These are phyloP conservation scores for Aurantiochytrium sp. DNA, from an alignment of 108 stramenopile genomes.

Conservation along the genomic window DNA sequence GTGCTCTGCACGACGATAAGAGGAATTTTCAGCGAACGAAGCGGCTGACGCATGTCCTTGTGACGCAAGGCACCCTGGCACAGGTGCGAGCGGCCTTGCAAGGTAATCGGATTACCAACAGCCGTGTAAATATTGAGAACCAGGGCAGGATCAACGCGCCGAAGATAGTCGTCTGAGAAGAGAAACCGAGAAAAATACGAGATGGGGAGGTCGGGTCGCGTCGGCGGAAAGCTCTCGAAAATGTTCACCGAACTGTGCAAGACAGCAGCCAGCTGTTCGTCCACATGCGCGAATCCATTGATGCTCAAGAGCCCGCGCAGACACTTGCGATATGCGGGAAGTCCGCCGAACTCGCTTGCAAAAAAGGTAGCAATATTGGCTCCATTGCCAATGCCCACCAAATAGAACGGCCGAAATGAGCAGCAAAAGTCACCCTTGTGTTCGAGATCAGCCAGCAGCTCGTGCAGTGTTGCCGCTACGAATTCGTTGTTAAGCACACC, in stretches of 20 bases:
- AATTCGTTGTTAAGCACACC: slow-evolving; percentile 36
- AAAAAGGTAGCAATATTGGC: slow-evolving; percentile 43
- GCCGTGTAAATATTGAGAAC: slow-evolving; percentile 55
- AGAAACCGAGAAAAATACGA: slow-evolving; percentile 46
- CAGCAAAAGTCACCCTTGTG: slow-evolving; percentile 32
- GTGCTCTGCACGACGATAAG: slow-evolving; percentile 39
- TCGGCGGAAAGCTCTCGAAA: slow-evolving; percentile 41
- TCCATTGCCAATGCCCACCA: slow-evolving; percentile 48
- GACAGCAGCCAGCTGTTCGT: slow-evolving; percentile 49
- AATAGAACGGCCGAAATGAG: slow-evolving; percentile 35
- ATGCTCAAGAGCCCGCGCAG: slow-evolving; percentile 38
- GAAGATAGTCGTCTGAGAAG: slow-evolving; percentile 46
- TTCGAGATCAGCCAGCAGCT: slow-evolving; percentile 46
- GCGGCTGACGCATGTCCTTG: slow-evolving; percentile 32
- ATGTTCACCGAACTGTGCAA: slow-evolving; percentile 41
- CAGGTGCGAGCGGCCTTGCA: slow-evolving; percentile 37
- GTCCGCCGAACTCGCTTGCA: slow-evolving; percentile 17
- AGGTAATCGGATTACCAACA: slow-evolving; percentile 47
- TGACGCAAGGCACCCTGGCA: slow-evolving; percentile 31
- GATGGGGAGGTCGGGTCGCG: slow-evolving; percentile 47
- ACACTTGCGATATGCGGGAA: slow-evolving; percentile 23
- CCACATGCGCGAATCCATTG: slow-evolving; percentile 43
- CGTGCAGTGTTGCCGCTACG: slow-evolving; percentile 43
- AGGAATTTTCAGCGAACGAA: slow-evolving; percentile 24
- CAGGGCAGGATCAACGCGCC: slow-evolving; percentile 33